phyloP scores from a whole-genome alignment of 805 yeast genomes.

The Metschnikowia henanensis region DNA sequence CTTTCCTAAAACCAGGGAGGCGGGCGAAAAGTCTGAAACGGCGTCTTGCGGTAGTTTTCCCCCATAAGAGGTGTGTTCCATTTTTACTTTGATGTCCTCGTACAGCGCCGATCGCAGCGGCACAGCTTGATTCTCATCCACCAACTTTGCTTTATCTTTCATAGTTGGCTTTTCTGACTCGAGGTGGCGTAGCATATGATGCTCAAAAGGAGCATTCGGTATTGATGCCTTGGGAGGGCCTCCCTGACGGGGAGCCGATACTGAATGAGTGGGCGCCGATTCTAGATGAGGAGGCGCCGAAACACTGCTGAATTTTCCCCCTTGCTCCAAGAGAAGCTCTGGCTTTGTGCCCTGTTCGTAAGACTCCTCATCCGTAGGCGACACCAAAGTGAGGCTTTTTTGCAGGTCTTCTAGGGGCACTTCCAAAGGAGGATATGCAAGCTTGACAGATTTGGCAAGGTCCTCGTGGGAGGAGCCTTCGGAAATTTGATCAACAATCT shows the following conservation, averaged over 20 bases:
- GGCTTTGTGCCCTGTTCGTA: constrained; percentile 3
- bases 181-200: too few species aligned
- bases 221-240: too few species aligned
- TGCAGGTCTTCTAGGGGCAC: constrained; percentile 6
- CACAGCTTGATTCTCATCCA: not conserved
- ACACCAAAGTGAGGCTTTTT: constrained; percentile 3
- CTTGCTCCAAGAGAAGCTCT: constrained; percentile 10
- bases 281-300: too few species aligned
- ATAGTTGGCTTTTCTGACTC: too few species aligned
- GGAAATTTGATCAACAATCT: constrained; percentile 17
- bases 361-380: constrained; percentile 6
- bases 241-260: too few species aligned
- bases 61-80: not conserved
- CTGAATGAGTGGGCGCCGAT: too few species aligned
- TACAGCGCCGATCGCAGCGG: not conserved
- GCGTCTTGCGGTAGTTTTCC: not conserved
- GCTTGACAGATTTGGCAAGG: constrained; percentile 38
- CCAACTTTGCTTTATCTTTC: too few species aligned
- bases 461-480: constrained; percentile 41
- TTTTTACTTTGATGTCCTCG: not conserved
- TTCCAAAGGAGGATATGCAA: constrained; percentile 32
- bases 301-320: constrained; percentile 12
- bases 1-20: not conserved
- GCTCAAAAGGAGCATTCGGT: too few species aligned
- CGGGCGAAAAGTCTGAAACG: not conserved